Conservation (phyloP, 495 filamentous ascomycete genomes). For the Daldinia childiae region DNA sequence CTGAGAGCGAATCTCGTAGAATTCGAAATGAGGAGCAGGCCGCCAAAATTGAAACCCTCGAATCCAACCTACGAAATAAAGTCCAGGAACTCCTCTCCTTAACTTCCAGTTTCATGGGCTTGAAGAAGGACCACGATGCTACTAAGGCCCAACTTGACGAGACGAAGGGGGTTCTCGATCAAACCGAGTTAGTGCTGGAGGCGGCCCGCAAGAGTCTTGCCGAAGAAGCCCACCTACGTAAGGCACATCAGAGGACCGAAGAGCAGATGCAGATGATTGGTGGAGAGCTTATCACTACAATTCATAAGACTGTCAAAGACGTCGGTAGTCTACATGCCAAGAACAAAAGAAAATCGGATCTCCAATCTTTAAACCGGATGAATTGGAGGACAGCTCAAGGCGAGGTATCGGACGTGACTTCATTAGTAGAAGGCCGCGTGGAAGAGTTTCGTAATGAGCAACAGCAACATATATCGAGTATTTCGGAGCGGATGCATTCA, state of each 20-base stretch:
- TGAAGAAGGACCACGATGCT: slow-evolving; percentile 87
- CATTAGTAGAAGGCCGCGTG: slow-evolving; percentile 76
- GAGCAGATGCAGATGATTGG: slow-evolving; percentile 75
- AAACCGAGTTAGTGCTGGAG: slow-evolving; percentile 83
- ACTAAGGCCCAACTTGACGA: slow-evolving; percentile 75
- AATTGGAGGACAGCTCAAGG: slow-evolving; percentile 80
- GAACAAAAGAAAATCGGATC: slow-evolving; percentile 78
- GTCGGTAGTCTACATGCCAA: slow-evolving; percentile 84
- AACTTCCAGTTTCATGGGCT: slow-evolving; percentile 81
- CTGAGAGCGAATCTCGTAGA: slow-evolving; percentile 88
- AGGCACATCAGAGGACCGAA: slow-evolving; percentile 89
- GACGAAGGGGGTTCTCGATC: slow-evolving; percentile 80
- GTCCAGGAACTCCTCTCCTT: slow-evolving; percentile 87
- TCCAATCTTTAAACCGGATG: slow-evolving; percentile 80
- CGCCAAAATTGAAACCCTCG: slow-evolving; percentile 92
- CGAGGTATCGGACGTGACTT: slow-evolving; percentile 77
- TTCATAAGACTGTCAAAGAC: slow-evolving; percentile 80
- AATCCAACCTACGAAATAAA: slow-evolving; percentile 87
- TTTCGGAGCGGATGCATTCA: slow-evolving; percentile 73
- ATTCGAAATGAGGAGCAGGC: slow-evolving; percentile 92
- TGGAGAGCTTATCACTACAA: slow-evolving; percentile 74
- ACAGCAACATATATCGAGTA: slow-evolving; percentile 67
- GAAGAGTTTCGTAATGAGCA: slow-evolving; percentile 75
- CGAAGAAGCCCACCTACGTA: slow-evolving; percentile 81
- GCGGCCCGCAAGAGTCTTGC: slow-evolving; percentile 77